Evolutionary conservation across 306 rosid species (phyloP).

Genomic region (Cotoneaster glaucophyllus): DNA sequence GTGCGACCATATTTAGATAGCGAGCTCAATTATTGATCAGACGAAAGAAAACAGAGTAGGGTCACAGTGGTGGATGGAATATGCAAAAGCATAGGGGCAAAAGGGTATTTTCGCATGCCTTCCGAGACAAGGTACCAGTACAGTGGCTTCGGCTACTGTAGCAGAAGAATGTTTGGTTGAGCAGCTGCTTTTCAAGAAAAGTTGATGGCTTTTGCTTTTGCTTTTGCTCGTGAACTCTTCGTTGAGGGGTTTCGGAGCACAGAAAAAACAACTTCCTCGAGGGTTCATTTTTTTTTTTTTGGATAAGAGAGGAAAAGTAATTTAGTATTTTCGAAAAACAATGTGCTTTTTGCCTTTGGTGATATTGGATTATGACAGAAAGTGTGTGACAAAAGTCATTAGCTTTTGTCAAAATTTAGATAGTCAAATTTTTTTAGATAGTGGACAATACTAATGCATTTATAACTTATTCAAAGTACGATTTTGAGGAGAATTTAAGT

Average conservation of each 20-base stretch:
- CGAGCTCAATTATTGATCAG: not conserved
- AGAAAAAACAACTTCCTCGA: not conserved
- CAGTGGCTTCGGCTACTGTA: not conserved
- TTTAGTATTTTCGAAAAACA: too few relatives aligned
- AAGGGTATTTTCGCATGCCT: not conserved
- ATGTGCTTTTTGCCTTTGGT: too few relatives aligned
- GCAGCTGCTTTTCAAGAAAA: not conserved
- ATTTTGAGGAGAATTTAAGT: too few relatives aligned
- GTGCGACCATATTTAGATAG: not conserved
- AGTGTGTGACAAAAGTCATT: too few relatives aligned
- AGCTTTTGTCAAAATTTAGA: too few relatives aligned
- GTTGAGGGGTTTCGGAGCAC: not conserved
- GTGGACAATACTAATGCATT: too few relatives aligned
- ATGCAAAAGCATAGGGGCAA: not conserved
- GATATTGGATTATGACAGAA: too few relatives aligned
- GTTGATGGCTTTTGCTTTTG: not conserved
- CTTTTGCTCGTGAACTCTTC: not conserved
- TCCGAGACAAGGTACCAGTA: not conserved
- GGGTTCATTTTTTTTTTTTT: not conserved
- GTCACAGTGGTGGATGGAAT: not conserved
- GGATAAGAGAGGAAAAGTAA: not conserved
- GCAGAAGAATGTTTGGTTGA: not conserved
- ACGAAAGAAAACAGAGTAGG: not conserved
- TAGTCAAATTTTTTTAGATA: too few relatives aligned
- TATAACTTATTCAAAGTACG: too few relatives aligned